Base-by-base conservation (phyloP, 164 flowering plant species). In the Macadamia tetraphylla region DNA sequence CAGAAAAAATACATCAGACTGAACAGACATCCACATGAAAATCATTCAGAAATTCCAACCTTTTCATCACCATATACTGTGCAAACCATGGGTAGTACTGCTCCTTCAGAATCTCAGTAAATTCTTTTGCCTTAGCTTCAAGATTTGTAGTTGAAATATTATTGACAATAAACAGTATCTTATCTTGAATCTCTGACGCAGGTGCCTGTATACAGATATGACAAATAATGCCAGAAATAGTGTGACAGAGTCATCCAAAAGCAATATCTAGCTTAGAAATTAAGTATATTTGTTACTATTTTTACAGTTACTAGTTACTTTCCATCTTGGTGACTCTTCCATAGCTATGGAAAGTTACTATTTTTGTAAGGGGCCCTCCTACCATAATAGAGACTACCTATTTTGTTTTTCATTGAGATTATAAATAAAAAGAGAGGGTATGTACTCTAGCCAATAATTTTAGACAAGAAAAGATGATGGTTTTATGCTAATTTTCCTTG, bases 41-140 rank as follows among this genome's bases (percentile, higher is more conserved):
- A 23, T 23, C 23, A 23, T 23, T 23, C 23, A 23, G 23, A 23
- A 23, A 23, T 23, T 23, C 79, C 40, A 68, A 92, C 99, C 99
- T 92, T 80, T 89, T 92, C 98, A 94, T 92, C 75, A 94, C 99
- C 92, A 94, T 86, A 70, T 92, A 92, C 76, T 90, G 94, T 6
- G 97, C 97, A 81, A 94, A 94, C 99, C 99, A 94, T 1, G 92
- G 90, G 77, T 85, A 84, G 75, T 85, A 85, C 64, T 90, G 85
- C 79, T 89, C 97, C 55, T 81, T 84, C 71, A 92, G 71, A 68
- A 92, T 75, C 48, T 95, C 98, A 60, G 79, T 67, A 67, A 95
- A 85, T 58, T 95, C 99, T 74, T 86, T 92, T 35, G 90, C 86
- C 82, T 95, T 95, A 29, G 83, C 84, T 69, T 95, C 99, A 72